Evolutionary conservation across 1,284 basidiomycete genomes (phyloP), one percentile per base, ranked within the genome.

Genomic region (Leccinum fallax): DNA sequence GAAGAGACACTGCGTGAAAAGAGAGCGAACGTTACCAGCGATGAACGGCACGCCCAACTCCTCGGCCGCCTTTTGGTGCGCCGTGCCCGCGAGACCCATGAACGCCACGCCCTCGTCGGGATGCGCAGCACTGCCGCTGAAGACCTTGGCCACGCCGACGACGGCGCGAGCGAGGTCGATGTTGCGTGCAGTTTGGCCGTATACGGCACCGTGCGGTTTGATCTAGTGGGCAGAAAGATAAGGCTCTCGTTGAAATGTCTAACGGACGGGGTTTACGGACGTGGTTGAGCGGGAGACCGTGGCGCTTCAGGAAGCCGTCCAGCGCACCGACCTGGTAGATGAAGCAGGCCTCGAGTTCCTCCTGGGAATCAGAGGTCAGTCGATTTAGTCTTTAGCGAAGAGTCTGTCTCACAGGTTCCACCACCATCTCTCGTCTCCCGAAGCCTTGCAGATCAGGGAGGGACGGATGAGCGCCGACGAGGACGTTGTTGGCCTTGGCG

Each of bases 381-480:
- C 10, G 2, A 2, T 5, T 30, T 4, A 34, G 8, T 13, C 11
- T 21, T 46, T 46, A 13, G 19, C 19, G 10, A 13, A 46, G 9
- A 43, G 64, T 7, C 60, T 8, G 1, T 57, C 74, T 58, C 55
- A 85, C 85, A 0, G 85, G 82, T 59, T 83, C 80, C 57, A 88
- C 81, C 0, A 76, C 77, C 84, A 88, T 87, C 66, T 87, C 85
- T 15, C 86, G 78, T 9, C 86, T 74, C 0, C 87, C 86, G 65
- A 88, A 88, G 0, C 86, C 86, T 69, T 89, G 87, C 10, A 77
- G 70, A 67, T 88, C 86, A 0, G 86, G 86, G 4, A 88, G 77
- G 10, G 85, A 85, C 0, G 86, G 86, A 65, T 88, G 87, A 0
- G 86, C 86, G 0, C 87, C 87, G 13, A 86, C 77, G 13, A 73